Percentiles rank a stretch among this genome's conserved stretches.
These are phyloP conservation scores for Spathaspora passalidarum DNA, from an alignment of 805 yeast species.

Conservation along the genomic window DNA sequence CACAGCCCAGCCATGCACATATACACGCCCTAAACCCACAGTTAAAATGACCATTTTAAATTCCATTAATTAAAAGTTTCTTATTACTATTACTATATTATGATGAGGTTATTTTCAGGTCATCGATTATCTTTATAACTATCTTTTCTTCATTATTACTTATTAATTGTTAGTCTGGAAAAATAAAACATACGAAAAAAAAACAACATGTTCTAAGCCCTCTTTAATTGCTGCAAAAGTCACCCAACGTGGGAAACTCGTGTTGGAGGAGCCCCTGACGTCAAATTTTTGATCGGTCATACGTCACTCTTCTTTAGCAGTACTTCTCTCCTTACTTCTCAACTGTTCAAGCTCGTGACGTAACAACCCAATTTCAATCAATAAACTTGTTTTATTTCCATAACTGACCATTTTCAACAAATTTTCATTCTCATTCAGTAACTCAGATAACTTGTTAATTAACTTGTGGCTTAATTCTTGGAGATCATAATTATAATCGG, in stretches of 20 bases:
- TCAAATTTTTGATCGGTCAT: too few species aligned
- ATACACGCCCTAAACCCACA: not conserved
- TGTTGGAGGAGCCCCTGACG: too few species aligned
- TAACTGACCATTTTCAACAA: slow-evolving; percentile 68
- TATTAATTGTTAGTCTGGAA: not conserved
- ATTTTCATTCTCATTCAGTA: slow-evolving; percentile 68
- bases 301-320: not conserved
- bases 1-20: not conserved
- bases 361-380: slow-evolving; percentile 63
- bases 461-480: slow-evolving; percentile 75
- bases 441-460: slow-evolving; percentile 54
- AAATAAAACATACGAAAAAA: not conserved
- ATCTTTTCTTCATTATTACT: not conserved
- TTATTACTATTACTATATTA: not conserved
- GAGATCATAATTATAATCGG: slow-evolving; percentile 47
- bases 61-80: not conserved
- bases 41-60: not conserved
- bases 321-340: not conserved
- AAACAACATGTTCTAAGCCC: too few species aligned
- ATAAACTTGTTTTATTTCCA: slow-evolving; percentile 72
- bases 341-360: slow-evolving; percentile 17
- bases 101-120: not conserved
- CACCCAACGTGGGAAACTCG: not conserved
- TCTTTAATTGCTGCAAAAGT: not conserved
- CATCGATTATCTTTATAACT: not conserved